Evolutionary conservation across 345 rosid species (phyloP).

Genomic region (Moricandia arvensis): DNA sequence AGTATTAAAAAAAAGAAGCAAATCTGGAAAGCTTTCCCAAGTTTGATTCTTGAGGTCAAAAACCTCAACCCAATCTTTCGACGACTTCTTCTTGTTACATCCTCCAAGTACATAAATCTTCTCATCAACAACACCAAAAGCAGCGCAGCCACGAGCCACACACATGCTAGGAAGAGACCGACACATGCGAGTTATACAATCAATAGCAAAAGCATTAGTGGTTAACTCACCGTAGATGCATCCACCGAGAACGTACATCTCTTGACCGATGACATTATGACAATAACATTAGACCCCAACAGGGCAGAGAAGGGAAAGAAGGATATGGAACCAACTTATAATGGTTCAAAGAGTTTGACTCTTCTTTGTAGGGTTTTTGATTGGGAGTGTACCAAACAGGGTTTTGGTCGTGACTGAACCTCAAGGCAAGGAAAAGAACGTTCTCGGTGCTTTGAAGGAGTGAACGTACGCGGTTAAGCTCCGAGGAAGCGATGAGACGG

Average conservation of each 20-base stretch:
- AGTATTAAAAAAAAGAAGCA: no score
- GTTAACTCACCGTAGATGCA: neutral
- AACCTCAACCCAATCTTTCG: slow-evolving; percentile 55
- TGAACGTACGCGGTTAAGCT: slow-evolving; percentile 5
- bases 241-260: slow-evolving; percentile 20
- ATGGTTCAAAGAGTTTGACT: neutral
- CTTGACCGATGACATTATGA: neutral
- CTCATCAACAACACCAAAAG: slow-evolving; percentile 44
- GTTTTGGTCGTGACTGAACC: neutral
- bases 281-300: slow-evolving; percentile 7
- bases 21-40: slow-evolving; percentile 36
- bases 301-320: slow-evolving; percentile 8
- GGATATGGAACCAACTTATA: neutral
- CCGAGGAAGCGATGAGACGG: neutral
- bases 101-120: slow-evolving; percentile 67
- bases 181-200: neutral
- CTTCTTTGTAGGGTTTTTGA: neutral
- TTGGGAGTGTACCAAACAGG: neutral
- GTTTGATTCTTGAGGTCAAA: slow-evolving; percentile 42
- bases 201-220: neutral
- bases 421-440: slow-evolving; percentile 15
- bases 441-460: neutral
- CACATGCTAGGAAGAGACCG: slow-evolving; percentile 1
- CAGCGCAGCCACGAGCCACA: slow-evolving; percentile 5
- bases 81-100: slow-evolving; percentile 43